These are phyloP conservation scores for Nakaseomyces bracarensis DNA, from an alignment of 1,139 yeast species.

Conservation along the genomic window DNA sequence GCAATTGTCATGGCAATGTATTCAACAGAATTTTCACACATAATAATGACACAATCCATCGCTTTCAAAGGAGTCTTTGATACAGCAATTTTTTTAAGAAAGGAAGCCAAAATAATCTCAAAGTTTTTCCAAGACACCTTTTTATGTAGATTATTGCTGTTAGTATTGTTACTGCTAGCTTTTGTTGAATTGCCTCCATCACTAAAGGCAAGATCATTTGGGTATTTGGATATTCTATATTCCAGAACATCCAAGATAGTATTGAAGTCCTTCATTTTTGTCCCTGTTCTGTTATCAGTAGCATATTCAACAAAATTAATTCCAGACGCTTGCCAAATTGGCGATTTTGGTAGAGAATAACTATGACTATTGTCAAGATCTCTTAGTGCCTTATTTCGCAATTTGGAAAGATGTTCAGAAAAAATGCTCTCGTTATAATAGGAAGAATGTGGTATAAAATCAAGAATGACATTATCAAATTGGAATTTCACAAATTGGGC, in stretches of 20 bases:
- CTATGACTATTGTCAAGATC: constrained; percentile 10
- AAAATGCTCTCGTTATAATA: constrained; percentile 32
- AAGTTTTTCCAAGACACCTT: constrained; percentile 78
- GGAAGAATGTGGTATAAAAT: constrained; percentile 31
- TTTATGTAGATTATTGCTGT: constrained; percentile 39
- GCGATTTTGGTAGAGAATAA: constrained; percentile 7
- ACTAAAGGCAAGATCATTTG: constrained; percentile 77
- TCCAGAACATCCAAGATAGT: constrained; percentile 68
- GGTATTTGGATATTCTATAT: constrained; percentile 65
- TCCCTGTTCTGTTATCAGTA: constrained; percentile 69
- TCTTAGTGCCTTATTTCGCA: constrained; percentile 24
- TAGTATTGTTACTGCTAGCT: constrained; percentile 14
- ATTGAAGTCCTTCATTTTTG: constrained; percentile 63
- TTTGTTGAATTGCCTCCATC: constrained; percentile 41
- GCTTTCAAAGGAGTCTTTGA: constrained; percentile 47
- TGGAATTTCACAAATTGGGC: constrained; percentile 74
- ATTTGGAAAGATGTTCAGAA: constrained; percentile 29
- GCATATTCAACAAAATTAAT: constrained; percentile 71
- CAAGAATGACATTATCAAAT: constrained; percentile 30
- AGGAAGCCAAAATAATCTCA: constrained; percentile 63
- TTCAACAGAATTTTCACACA: constrained; percentile 85
- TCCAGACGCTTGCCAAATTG: constrained; percentile 55
- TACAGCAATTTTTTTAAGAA: constrained; percentile 41
- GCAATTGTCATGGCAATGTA: constrained; percentile 79
- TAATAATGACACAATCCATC: constrained; percentile 68